A percentile compares a stretch with the other conserved stretches of the same genome.
Evolutionary conservation across 805 yeast genomes (phyloP).

Genomic region (Saccharomycopsis sp.): DNA sequence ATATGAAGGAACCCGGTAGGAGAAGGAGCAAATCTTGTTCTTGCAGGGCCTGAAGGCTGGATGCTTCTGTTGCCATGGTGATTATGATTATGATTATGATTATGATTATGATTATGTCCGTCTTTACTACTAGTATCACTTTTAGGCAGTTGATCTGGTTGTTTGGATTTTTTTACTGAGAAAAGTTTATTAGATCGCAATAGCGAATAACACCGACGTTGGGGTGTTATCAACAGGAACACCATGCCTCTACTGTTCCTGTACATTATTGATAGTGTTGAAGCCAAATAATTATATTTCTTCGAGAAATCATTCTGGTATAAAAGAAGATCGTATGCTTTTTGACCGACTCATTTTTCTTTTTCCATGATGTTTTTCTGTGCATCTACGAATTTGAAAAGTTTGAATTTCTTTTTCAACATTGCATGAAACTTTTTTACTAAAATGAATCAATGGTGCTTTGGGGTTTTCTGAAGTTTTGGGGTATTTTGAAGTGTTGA

Average conservation of each 20-base stretch:
- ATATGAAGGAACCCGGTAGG: slow-evolving; percentile 95
- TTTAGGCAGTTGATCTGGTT: neutral
- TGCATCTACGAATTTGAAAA: neutral
- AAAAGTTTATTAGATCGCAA: neutral
- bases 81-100: neutral
- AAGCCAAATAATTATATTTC: neutral
- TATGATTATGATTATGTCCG: neutral
- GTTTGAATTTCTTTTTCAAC: neutral
- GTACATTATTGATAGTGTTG: neutral
- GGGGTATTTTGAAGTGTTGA: too few relatives aligned
- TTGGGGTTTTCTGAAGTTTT: too few relatives aligned
- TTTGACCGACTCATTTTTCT: too few relatives aligned
- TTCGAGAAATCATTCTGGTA: too few relatives aligned
- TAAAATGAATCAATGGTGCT: too few relatives aligned
- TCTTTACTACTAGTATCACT: neutral
- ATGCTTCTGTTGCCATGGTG: slow-evolving; percentile 22
- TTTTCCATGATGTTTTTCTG: too few relatives aligned
- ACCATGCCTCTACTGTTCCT: neutral
- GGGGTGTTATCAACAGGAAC: neutral
- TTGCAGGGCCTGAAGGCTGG: slow-evolving; percentile 49
- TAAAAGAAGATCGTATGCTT: too few relatives aligned
- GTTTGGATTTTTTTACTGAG: neutral
- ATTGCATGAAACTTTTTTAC: neutral
- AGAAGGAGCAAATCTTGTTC: slow-evolving; percentile 96
- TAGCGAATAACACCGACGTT: neutral